Conservation (phyloP, 768 basidiomycete genomes). For the Naganishia vishniacii region DNA sequence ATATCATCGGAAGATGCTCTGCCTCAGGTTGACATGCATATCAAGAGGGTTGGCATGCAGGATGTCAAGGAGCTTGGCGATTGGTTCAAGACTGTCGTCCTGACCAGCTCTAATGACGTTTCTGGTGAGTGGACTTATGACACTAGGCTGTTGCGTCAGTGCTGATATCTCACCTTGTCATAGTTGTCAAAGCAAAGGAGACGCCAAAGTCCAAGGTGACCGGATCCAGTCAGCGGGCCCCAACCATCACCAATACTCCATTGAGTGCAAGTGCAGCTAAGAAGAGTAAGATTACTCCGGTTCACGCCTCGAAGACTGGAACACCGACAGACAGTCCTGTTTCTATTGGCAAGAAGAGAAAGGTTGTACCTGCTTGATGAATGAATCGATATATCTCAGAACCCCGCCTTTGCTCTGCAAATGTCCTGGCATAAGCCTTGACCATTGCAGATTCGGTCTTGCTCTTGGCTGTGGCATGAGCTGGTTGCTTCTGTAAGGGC, state of each 20-base stretch:
- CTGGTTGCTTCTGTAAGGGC: no score
- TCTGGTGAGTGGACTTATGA: not conserved
- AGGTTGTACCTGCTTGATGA: slow-evolving; percentile 14
- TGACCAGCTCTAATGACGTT: slow-evolving; percentile 15
- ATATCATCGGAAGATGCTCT: slow-evolving; percentile 20
- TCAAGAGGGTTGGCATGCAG: slow-evolving; percentile 53
- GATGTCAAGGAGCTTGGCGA: slow-evolving; percentile 61
- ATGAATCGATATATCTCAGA: no score
- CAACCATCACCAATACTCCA: not conserved
- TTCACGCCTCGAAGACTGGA: not conserved
- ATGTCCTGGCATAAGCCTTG: no score
- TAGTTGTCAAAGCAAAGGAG: not conserved
- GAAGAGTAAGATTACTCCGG: slow-evolving; percentile 4
- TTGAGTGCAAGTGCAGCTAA: not conserved
- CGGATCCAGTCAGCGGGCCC: not conserved
- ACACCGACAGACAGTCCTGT: slow-evolving; percentile 8
- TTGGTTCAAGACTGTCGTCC: slow-evolving; percentile 56
- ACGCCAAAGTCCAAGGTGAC: slow-evolving; percentile 5
- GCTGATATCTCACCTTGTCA: not conserved
- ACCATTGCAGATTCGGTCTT: no score
- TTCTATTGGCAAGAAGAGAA: slow-evolving; percentile 17
- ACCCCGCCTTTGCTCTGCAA: no score
- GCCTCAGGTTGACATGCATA: not conserved
- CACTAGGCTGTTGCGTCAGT: no score
- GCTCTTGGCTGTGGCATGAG: no score